These are phyloP conservation scores for Terfezia claveryi DNA, from an alignment of 495 filamentous ascomycete genomes.

Conservation along the genomic window DNA sequence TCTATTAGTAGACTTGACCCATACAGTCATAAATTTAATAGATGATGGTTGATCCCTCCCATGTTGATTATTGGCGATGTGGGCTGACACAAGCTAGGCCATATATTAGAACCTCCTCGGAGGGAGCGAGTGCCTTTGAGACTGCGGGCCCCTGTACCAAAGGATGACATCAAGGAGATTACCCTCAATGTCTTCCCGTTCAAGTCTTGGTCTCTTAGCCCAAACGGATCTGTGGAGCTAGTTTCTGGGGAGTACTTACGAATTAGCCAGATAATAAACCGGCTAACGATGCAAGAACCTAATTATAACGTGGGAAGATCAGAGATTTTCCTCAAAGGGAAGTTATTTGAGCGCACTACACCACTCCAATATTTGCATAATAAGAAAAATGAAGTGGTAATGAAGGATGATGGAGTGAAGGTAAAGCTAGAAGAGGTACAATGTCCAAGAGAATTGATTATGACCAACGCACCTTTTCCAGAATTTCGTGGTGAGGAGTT, in stretches of 20 bases:
- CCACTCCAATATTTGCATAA: conserved; percentile 1
- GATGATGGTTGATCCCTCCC: neutral
- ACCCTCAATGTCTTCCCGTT: neutral
- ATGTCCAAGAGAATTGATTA: conserved; percentile 9
- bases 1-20: too few relatives aligned
- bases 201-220: neutral
- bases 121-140: neutral
- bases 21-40: too few relatives aligned
- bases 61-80: neutral
- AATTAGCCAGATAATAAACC: neutral
- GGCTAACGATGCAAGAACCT: neutral
- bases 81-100: neutral
- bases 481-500: neutral
- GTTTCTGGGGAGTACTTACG: neutral
- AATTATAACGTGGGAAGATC: neutral
- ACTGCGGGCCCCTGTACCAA: neutral
- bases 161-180: neutral
- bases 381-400: conserved; percentile 16
- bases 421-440: conserved; percentile 6
- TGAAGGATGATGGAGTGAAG: conserved; percentile 2
- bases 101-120: neutral
- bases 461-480: conserved; percentile 16
- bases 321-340: neutral
- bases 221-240: neutral
- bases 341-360: neutral